phyloP scores from a whole-genome alignment of 1,284 basidiomycete genomes.

The Boletus albobrunnescens region DNA sequence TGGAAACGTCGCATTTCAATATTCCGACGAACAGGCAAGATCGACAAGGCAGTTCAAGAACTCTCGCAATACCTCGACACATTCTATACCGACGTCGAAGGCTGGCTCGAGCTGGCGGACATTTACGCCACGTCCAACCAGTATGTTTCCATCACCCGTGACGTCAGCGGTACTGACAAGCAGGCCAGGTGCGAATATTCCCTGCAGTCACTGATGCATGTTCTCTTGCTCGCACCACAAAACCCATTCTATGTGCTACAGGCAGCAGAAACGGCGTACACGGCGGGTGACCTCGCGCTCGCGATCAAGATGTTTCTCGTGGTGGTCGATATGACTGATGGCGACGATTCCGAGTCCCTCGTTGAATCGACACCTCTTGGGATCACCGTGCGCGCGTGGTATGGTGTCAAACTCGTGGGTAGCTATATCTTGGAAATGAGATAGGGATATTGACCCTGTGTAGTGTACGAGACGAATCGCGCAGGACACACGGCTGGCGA shows the following conservation, averaged over 20 bases:
- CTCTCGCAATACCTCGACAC: constrained; percentile 84
- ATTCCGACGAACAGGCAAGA: constrained; percentile 54
- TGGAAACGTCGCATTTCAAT: constrained; percentile 85
- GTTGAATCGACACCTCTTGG: constrained; percentile 51
- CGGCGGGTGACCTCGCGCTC: constrained; percentile 67
- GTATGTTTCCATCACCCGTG: constrained; percentile 42
- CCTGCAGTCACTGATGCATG: constrained; percentile 76
- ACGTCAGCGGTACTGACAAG: constrained; percentile 36
- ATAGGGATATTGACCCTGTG: neutral
- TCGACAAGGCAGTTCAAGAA: constrained; percentile 68
- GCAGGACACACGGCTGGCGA: constrained; percentile 34
- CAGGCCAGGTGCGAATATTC: constrained; percentile 37
- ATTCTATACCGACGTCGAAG: constrained; percentile 90
- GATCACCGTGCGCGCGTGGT: constrained; percentile 73
- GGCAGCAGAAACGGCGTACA: constrained; percentile 86
- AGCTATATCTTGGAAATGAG: neutral
- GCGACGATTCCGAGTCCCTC: constrained; percentile 43
- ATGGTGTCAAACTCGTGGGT: constrained; percentile 80
- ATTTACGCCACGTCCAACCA: constrained; percentile 78
- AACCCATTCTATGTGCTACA: constrained; percentile 82
- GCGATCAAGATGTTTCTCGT: constrained; percentile 82
- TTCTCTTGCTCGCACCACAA: constrained; percentile 77
- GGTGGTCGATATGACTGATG: constrained; percentile 79
- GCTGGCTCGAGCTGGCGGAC: constrained; percentile 91
- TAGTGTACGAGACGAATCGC: constrained; percentile 60